Percentiles rank a stretch among this genome's conserved stretches.
Evolutionary conservation across 2,329 filamentous ascomycete genomes (phyloP).

Genomic region (Diaporthe sp.): DNA sequence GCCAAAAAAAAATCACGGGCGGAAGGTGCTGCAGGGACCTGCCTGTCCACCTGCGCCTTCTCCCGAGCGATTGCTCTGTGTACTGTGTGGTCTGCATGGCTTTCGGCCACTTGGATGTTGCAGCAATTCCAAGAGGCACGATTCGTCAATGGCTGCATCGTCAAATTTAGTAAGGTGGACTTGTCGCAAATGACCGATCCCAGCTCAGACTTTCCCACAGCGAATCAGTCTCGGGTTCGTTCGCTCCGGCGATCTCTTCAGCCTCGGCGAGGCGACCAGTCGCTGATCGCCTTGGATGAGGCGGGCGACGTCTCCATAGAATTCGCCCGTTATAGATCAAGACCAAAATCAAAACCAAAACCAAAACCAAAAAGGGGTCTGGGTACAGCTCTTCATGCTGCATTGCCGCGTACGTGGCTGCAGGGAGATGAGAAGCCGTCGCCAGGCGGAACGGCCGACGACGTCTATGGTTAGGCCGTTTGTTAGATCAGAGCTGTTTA

Average conservation of each 20-base stretch:
- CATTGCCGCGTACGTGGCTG: neutral
- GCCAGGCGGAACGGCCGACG: constrained; percentile 15
- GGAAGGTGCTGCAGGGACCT: constrained; percentile 8
- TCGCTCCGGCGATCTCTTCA: constrained; percentile 38
- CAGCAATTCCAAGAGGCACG: constrained; percentile 23
- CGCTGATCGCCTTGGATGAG: constrained; percentile 39
- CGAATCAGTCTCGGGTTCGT: constrained; percentile 33
- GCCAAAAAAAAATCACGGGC: neutral
- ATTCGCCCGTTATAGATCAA: constrained; percentile 29
- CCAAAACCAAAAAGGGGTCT: constrained; percentile 24
- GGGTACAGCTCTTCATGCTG: constrained; percentile 1
- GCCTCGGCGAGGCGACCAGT: constrained; percentile 41
- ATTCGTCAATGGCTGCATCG: constrained; percentile 34
- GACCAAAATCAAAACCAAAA: constrained; percentile 5
- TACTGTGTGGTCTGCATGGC: neutral
- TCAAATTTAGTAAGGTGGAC: constrained; percentile 28
- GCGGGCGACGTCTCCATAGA: constrained; percentile 34
- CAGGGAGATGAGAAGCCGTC: constrained; percentile 13
- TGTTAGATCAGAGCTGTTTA: neutral
- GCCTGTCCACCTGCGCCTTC: neutral
- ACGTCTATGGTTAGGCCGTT: constrained; percentile 2
- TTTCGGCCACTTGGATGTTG: neutral
- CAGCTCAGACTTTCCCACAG: constrained; percentile 33
- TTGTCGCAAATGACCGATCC: constrained; percentile 35
- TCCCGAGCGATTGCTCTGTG: neutral